Conservation (phyloP, 2,329 filamentous ascomycete species). For the Diaporthe ampelina region DNA sequence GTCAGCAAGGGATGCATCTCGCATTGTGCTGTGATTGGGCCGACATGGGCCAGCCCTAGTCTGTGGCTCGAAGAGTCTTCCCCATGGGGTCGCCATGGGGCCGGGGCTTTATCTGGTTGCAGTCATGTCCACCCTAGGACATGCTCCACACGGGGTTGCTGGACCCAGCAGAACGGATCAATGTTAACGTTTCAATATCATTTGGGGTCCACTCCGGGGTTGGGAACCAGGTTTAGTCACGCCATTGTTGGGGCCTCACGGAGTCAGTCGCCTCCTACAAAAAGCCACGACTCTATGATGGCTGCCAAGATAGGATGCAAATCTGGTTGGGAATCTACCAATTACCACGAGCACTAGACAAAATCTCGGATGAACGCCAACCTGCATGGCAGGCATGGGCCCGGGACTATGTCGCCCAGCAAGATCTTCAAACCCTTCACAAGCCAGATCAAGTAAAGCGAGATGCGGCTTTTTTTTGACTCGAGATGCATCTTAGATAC, state of each 20-base stretch:
- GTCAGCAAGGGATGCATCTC: conserved; percentile 22
- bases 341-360: conserved; percentile 21
- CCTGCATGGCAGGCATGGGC: not conserved
- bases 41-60: not conserved
- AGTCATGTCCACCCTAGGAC: not conserved
- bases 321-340: conserved; percentile 7
- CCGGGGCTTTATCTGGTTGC: conserved; percentile 29
- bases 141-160: conserved; percentile 20
- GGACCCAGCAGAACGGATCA: conserved; percentile 31
- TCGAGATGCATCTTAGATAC: conserved; percentile 22
- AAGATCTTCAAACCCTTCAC: conserved; percentile 27
- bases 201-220: conserved; percentile 23
- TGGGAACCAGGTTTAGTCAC: conserved; percentile 18
- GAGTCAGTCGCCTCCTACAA: conserved; percentile 23
- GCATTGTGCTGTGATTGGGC: conserved; percentile 18
- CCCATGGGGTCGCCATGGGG: conserved; percentile 28
- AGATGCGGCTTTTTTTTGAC: conserved; percentile 31
- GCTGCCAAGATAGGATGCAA: conserved; percentile 21
- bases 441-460: not conserved
- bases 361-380: conserved; percentile 26
- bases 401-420: conserved; percentile 12
- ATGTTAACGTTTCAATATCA: conserved; percentile 18
- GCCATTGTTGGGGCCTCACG: conserved; percentile 18
- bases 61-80: conserved; percentile 25
- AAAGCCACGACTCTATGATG: conserved; percentile 26